Conservation (phyloP, 2,329 filamentous ascomycete genomes). For the Davidsoniella virescens region DNA sequence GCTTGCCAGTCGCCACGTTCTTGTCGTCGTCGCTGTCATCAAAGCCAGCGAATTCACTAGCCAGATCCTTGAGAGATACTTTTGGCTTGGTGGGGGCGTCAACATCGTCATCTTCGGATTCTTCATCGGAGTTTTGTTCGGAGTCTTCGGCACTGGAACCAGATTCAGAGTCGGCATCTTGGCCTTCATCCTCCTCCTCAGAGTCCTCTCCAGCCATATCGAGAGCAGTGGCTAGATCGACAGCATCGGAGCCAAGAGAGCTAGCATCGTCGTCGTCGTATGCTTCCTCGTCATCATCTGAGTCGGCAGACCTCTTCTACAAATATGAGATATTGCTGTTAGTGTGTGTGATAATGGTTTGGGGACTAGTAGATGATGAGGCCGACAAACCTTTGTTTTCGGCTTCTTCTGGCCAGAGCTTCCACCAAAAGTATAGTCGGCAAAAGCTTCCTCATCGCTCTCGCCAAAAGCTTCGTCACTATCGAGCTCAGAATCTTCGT, state of each 20-base stretch:
- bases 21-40: conserved; percentile 33
- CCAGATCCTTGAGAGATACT: conserved; percentile 37
- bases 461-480: conserved; percentile 72
- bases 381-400: conserved; percentile 16
- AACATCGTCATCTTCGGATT: conserved; percentile 33
- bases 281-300: conserved; percentile 24
- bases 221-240: conserved; percentile 40
- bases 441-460: conserved; percentile 73
- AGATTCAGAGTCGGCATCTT: conserved; percentile 27
- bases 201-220: conserved; percentile 37
- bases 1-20: conserved; percentile 32
- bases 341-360: neutral
- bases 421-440: conserved; percentile 47
- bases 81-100: conserved; percentile 38
- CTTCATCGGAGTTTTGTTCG: conserved; percentile 29
- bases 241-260: conserved; percentile 42
- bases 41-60: conserved; percentile 52
- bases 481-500: conserved; percentile 48
- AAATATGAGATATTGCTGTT: neutral
- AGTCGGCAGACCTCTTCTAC: conserved; percentile 33
- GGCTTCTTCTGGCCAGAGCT: conserved; percentile 25
- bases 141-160: conserved; percentile 27
- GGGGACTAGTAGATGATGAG: neutral
- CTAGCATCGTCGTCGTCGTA: conserved; percentile 36
- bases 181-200: conserved; percentile 32